Evolutionary conservation across 1,139 yeast genomes (phyloP).

Genomic region (Kazachstania sp.): DNA sequence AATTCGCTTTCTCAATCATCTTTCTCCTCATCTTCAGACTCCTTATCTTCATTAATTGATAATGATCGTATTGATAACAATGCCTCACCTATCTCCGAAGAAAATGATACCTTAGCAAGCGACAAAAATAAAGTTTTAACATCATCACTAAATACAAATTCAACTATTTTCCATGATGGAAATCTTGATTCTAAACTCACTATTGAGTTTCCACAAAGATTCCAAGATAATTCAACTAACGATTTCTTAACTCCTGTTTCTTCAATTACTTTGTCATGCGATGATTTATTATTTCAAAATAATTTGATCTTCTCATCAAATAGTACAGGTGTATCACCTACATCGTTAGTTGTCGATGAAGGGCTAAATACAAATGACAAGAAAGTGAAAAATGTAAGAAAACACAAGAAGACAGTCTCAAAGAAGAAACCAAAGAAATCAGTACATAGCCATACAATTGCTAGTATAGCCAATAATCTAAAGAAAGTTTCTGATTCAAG

Average conservation of each 20-base stretch:
- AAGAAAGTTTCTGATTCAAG: conserved; percentile 40
- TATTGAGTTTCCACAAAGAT: conserved; percentile 2
- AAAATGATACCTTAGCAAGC: neutral
- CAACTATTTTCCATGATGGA: neutral
- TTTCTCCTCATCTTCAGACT: conserved; percentile 3
- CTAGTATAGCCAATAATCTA: conserved; percentile 3
- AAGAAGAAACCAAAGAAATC: conserved; percentile 5
- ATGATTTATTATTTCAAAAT: conserved; percentile 3
- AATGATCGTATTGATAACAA: conserved; percentile 1
- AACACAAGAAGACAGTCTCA: neutral
- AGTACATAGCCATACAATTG: conserved; percentile 3
- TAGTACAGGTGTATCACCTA: neutral
- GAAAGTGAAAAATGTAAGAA: neutral
- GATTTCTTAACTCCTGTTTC: conserved; percentile 5
- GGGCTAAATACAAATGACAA: neutral
- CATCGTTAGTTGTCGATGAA: no score
- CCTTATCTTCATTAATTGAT: conserved; percentile 3
- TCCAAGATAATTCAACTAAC: neutral
- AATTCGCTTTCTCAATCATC: conserved; percentile 3
- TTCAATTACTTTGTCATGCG: conserved; percentile 3
- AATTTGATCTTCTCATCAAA: neutral
- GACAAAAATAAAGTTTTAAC: neutral
- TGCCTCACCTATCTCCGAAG: conserved; percentile 5
- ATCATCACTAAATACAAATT: neutral
- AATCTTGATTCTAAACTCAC: conserved; percentile 1